These are phyloP conservation scores for Curvularia hawaiiensis DNA, from an alignment of 2,329 filamentous ascomycete species.

Conservation along the genomic window DNA sequence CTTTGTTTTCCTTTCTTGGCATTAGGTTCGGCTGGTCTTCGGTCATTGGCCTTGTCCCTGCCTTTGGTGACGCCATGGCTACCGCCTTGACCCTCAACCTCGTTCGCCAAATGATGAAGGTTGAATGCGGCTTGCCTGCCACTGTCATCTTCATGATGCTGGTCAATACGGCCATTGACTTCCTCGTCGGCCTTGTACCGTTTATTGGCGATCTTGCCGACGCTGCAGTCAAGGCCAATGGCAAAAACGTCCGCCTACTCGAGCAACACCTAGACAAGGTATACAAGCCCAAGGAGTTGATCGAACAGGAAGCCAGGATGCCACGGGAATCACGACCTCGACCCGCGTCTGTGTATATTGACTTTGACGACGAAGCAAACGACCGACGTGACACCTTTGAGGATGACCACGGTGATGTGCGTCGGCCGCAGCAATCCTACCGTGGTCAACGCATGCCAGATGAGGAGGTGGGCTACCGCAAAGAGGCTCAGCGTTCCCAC, in stretches of 20 bases:
- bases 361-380: constrained; percentile 50
- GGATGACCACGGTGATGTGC: constrained; percentile 33
- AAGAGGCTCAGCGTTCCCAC: constrained; percentile 27
- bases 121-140: constrained; percentile 76
- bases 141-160: constrained; percentile 73
- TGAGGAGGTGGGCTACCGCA: constrained; percentile 40
- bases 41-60: constrained; percentile 82
- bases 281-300: constrained; percentile 57
- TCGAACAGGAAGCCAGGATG: constrained; percentile 25
- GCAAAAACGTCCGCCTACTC: constrained; percentile 72
- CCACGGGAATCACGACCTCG: constrained; percentile 37
- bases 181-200: constrained; percentile 74
- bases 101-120: constrained; percentile 70
- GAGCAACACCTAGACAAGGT: constrained; percentile 71
- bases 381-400: constrained; percentile 31
- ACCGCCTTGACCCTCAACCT: constrained; percentile 67
- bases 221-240: constrained; percentile 75
- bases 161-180: constrained; percentile 77
- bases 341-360: constrained; percentile 55
- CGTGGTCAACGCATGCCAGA: constrained; percentile 34
- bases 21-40: constrained; percentile 88
- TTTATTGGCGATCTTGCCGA: constrained; percentile 78
- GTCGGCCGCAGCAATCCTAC: constrained; percentile 36
- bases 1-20: constrained; percentile 79
- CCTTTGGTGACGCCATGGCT: constrained; percentile 58